phyloP scores from a whole-genome alignment of 495 filamentous ascomycete species.

The Neurospora sp. region DNA sequence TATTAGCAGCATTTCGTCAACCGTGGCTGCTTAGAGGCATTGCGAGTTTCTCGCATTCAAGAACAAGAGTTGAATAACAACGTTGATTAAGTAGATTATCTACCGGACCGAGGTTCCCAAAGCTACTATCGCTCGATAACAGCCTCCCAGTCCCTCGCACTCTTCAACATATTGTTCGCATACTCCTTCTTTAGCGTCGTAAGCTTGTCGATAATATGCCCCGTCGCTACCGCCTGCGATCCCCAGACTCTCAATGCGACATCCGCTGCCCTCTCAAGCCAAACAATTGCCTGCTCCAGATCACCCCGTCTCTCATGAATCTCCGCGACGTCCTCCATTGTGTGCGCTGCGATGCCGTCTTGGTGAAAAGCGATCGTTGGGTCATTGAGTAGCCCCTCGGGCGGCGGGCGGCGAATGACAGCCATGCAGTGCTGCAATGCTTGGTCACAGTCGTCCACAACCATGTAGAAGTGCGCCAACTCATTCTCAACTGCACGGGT shows the following conservation, averaged over 20 bases:
- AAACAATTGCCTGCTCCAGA: conserved; percentile 15
- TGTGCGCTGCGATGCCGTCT: conserved; percentile 21
- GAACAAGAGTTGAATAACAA: too few species aligned
- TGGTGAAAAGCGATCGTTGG: conserved; percentile 10
- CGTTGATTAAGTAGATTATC: neutral
- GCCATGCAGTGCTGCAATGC: conserved; percentile 22
- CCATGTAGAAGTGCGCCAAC: conserved; percentile 24
- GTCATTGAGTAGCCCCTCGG: neutral
- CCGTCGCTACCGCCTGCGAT: conserved; percentile 14
- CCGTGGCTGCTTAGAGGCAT: too few species aligned
- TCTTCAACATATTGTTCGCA: conserved; percentile 17
- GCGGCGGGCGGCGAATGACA: conserved; percentile 14
- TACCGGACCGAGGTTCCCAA: neutral
- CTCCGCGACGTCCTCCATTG: conserved; percentile 26
- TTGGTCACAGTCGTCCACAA: conserved; percentile 12
- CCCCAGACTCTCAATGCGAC: conserved; percentile 20
- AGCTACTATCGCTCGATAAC: neutral
- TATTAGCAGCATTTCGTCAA: too few species aligned
- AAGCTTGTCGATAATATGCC: conserved; percentile 24
- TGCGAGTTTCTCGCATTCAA: too few species aligned
- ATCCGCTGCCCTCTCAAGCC: conserved; percentile 19
- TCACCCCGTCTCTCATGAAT: conserved; percentile 21
- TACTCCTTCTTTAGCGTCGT: conserved; percentile 17
- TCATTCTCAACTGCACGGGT: conserved; percentile 20
- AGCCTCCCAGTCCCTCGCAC: conserved; percentile 17